Base-by-base conservation (phyloP, 1,139 yeast genomes). In the Pichia sp. region DNA sequence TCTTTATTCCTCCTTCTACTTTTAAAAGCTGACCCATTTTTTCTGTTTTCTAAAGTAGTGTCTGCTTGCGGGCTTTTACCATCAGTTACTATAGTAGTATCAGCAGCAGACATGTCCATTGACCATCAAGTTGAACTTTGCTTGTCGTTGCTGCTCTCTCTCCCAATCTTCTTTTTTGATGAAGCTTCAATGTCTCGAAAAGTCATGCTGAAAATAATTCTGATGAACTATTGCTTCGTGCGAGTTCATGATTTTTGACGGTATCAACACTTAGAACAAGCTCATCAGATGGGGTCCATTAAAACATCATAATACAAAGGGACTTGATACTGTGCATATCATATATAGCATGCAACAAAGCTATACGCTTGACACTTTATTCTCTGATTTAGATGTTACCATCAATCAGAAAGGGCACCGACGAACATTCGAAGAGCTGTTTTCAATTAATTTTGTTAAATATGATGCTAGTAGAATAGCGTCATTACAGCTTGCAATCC, bases 401-500 rank as follows among this genome's bases (percentile, higher is more conserved):
- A 13, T 50, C 2, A 30, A 38, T 30, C 43, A 30, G 13, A 48
- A 34, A 8, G 58, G 60, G 26, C 62, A 64, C 4, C 47, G 50
- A 5, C 54, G 55, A 2, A 51, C 63, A 3, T 42, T 45, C 26
- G 58, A 55, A 23, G 54, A 55, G 30, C 38, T 53, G n/a, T 45
- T 55, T 16, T 43, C 59, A 26, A 32, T 56, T 3, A 56, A 56
- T 38, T 49, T 56, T 16, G 43, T 38, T 8, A 54, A 50, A 44
- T 45, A 53, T 32, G 50, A 55, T 36, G 16, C 58, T 1, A 15
- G 16, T 19, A 30, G 56, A 23, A 54, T 67, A n/a, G 65, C 69
- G 1, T 26, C 47, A 13, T 53, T 67, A 13, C 70, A 65, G 38
- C 38, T 31, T 3, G 47, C 53, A 7, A 31, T 67, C n/a, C 69